Evolutionary conservation across 1,284 basidiomycete species (phyloP).

Genomic region (Thelephora terrestris): DNA sequence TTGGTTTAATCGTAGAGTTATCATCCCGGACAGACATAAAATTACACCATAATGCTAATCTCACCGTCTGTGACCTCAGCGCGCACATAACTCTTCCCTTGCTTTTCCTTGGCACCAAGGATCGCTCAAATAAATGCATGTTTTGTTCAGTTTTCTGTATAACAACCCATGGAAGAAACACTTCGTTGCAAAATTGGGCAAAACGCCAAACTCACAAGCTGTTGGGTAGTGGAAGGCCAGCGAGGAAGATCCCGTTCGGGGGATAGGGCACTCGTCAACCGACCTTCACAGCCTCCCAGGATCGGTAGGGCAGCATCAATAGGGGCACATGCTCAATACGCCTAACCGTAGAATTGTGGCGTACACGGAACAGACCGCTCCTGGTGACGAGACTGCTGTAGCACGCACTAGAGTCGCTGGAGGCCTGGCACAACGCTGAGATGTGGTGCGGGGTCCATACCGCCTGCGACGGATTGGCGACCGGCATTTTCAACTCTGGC

Average conservation of each 20-base stretch:
- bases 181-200: slow-evolving; percentile 66
- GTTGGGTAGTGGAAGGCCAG: slow-evolving; percentile 42
- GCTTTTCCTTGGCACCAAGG: slow-evolving; percentile 39
- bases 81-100: slow-evolving; percentile 22
- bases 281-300: slow-evolving; percentile 6
- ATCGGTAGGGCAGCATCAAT: no score
- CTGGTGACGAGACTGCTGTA: slow-evolving; percentile 7
- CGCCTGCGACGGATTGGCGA: no score
- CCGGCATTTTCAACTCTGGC: no score
- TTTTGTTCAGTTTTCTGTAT: neutral
- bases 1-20: no score
- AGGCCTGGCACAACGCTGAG: slow-evolving; percentile 47
- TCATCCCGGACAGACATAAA: no score
- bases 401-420: no score
- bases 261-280: slow-evolving; percentile 31
- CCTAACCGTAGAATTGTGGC: slow-evolving; percentile 25
- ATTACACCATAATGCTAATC: neutral
- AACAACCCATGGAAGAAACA: slow-evolving; percentile 7
- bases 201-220: slow-evolving; percentile 66
- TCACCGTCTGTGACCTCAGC: slow-evolving; percentile 3
- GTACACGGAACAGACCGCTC: slow-evolving; percentile 7
- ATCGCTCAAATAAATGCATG: slow-evolving; percentile 33
- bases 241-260: slow-evolving; percentile 32
- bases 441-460: slow-evolving; percentile 45
- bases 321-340: no score